Conservation (phyloP, 2,329 filamentous ascomycete species). For the Aspergillus arachidicola region DNA sequence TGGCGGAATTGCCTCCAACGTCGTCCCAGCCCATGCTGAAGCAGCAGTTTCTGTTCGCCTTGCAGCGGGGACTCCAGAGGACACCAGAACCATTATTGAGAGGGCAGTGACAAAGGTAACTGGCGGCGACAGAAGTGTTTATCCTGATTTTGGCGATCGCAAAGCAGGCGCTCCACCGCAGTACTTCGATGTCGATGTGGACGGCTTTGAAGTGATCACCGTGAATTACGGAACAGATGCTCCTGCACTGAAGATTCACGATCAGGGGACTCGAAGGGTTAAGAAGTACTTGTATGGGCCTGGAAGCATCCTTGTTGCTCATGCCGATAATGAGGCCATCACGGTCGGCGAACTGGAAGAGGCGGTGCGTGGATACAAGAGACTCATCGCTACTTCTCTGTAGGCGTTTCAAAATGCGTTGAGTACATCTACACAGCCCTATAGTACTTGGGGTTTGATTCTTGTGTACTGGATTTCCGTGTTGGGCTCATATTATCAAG, state of each 20-base stretch:
- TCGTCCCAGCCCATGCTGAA: slow-evolving; percentile 76
- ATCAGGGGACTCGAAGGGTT: slow-evolving; percentile 49
- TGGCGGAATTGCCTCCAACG: slow-evolving; percentile 84
- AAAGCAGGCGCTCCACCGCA: slow-evolving; percentile 71
- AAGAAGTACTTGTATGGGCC: slow-evolving; percentile 65
- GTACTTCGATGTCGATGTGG: slow-evolving; percentile 75
- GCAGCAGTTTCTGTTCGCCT: slow-evolving; percentile 75
- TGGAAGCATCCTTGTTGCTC: slow-evolving; percentile 79
- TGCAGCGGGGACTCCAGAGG: slow-evolving; percentile 69
- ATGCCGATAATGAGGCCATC: slow-evolving; percentile 80
- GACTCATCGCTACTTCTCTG: slow-evolving; percentile 55
- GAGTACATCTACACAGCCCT: too few relatives aligned
- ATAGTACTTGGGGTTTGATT: too few relatives aligned
- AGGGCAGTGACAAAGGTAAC: slow-evolving; percentile 58
- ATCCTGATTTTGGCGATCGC: slow-evolving; percentile 61
- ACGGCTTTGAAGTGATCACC: slow-evolving; percentile 81
- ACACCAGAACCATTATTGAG: slow-evolving; percentile 58
- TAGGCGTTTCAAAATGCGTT: background rate
- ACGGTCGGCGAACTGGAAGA: slow-evolving; percentile 73
- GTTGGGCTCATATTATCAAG: too few relatives aligned
- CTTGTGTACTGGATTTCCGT: too few relatives aligned
- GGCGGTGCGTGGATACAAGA: slow-evolving; percentile 79
- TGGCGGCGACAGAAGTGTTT: slow-evolving; percentile 50
- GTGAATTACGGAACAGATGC: slow-evolving; percentile 96
- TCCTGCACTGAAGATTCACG: slow-evolving; percentile 70